Conservation (phyloP, 306 rosid species). For the Aeschynomene evenia region DNA sequence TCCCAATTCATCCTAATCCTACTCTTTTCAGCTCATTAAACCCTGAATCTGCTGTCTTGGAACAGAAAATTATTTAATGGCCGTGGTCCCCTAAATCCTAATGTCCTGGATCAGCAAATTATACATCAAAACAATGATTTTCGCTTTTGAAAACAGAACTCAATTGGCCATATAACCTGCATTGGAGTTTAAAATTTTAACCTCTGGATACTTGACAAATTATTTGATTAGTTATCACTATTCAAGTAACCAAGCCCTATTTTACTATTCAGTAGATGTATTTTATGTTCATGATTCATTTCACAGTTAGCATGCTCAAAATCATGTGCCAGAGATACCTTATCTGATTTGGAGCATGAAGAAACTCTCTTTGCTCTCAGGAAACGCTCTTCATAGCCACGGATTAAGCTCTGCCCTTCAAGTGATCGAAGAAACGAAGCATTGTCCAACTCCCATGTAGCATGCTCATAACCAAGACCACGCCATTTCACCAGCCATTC, state of each 20-base stretch:
- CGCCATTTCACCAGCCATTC: slow-evolving; percentile 83
- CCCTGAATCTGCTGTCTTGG: background rate
- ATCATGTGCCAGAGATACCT: slow-evolving; percentile 32
- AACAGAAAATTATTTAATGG: background rate
- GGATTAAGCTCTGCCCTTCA: slow-evolving; percentile 49
- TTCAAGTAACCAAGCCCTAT: background rate
- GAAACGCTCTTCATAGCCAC: slow-evolving; percentile 49
- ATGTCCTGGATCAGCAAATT: background rate
- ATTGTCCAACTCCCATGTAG: slow-evolving; percentile 73
- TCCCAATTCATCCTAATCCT: background rate
- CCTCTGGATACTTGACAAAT: background rate
- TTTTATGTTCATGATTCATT: background rate
- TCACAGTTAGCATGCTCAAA: background rate
- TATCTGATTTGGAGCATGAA: slow-evolving; percentile 32
- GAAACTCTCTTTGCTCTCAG: slow-evolving; percentile 40
- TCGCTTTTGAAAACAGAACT: background rate
- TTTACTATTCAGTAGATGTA: background rate
- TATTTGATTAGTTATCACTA: background rate
- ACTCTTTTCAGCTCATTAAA: background rate
- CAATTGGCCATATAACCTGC: background rate
- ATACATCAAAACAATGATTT: background rate
- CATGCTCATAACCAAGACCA: slow-evolving; percentile 60
- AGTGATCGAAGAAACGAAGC: slow-evolving; percentile 44
- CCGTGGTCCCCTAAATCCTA: background rate
- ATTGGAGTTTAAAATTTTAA: background rate